Percentiles rank a stretch among this genome's conserved stretches.
These are phyloP conservation scores for Saccharum spontaneum DNA, from an alignment of 176 grass and related monocot genomes.

Conservation along the genomic window DNA sequence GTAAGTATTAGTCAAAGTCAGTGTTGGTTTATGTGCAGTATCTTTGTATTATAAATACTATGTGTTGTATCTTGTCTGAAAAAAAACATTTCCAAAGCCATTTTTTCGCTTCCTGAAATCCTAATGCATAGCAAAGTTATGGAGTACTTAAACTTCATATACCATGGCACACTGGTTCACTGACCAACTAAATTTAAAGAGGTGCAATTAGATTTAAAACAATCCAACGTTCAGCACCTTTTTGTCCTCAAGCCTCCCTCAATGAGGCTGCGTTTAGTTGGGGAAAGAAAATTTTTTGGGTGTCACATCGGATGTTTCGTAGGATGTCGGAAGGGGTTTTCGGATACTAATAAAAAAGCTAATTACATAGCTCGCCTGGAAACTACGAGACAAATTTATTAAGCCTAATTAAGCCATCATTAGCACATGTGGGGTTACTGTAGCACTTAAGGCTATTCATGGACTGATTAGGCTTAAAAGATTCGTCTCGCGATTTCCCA, in stretches of 20 bases:
- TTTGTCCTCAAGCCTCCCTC: not conserved
- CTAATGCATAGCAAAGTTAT: not conserved
- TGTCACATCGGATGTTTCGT: too few species aligned
- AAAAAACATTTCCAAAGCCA: not conserved
- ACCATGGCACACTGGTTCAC: not conserved
- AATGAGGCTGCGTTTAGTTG: not conserved
- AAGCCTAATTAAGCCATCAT: too few species aligned
- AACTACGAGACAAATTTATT: too few species aligned
- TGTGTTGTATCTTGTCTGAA: not conserved
- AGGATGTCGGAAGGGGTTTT: too few species aligned
- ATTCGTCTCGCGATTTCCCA: too few species aligned
- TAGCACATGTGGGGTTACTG: too few species aligned
- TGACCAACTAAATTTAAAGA: slow-evolving; percentile 7
- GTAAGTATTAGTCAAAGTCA: not conserved
- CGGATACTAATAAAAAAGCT: too few species aligned
- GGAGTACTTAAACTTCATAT: not conserved
- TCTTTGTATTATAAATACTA: not conserved
- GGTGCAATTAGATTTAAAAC: slow-evolving; percentile 6
- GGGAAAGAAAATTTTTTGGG: too few species aligned
- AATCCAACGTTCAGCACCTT: not conserved
- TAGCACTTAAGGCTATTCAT: too few species aligned
- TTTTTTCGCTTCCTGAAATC: not conserved
- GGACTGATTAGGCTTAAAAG: too few species aligned
- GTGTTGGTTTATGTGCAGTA: not conserved
- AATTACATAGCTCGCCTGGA: too few species aligned